These are phyloP conservation scores for Globisporangium irregulare DNA, from an alignment of 352 stramenopile species.

Conservation along the genomic window DNA sequence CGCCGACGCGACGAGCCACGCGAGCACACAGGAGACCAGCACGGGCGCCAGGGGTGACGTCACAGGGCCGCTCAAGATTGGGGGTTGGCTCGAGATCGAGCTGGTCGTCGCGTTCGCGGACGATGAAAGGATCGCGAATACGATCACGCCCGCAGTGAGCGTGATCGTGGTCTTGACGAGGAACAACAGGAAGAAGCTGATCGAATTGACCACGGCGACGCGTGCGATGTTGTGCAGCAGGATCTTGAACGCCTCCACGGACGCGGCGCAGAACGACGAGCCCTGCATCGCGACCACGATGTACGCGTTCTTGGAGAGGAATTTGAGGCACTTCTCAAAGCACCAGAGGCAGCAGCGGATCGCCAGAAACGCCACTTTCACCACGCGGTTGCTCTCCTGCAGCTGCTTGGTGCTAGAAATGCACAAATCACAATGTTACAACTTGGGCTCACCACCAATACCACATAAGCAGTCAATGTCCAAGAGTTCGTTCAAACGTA, in stretches of 20 bases:
- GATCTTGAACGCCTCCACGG: slow-evolving; percentile 92
- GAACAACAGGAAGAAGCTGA: slow-evolving; percentile 93
- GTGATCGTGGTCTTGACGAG: slow-evolving; percentile 91
- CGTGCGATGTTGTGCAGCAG: slow-evolving; percentile 92
- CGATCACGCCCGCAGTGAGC: slow-evolving; percentile 31
- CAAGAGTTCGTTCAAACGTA: slow-evolving; percentile 22
- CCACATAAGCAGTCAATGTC: neutral
- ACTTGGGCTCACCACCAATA: neutral
- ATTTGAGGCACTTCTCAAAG: slow-evolving; percentile 95
- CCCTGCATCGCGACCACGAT: slow-evolving; percentile 86
- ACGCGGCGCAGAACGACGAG: slow-evolving; percentile 83
- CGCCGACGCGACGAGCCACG: slow-evolving; percentile 87
- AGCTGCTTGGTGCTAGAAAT: slow-evolving; percentile 63
- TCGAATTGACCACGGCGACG: slow-evolving; percentile 87
- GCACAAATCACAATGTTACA: neutral
- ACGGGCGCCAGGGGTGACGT: slow-evolving; percentile 91
- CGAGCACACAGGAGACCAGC: slow-evolving; percentile 67
- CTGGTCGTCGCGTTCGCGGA: slow-evolving; percentile 23
- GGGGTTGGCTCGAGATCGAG: slow-evolving; percentile 31
- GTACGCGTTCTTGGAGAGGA: slow-evolving; percentile 97
- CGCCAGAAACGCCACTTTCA: slow-evolving; percentile 81
- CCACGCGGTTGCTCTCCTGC: slow-evolving; percentile 63
- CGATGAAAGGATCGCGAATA: slow-evolving; percentile 48
- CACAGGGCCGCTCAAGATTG: slow-evolving; percentile 72
- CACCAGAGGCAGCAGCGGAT: slow-evolving; percentile 94